Conservation (phyloP, 768 basidiomycete species). For the Coprinellus aureogranulatus region DNA sequence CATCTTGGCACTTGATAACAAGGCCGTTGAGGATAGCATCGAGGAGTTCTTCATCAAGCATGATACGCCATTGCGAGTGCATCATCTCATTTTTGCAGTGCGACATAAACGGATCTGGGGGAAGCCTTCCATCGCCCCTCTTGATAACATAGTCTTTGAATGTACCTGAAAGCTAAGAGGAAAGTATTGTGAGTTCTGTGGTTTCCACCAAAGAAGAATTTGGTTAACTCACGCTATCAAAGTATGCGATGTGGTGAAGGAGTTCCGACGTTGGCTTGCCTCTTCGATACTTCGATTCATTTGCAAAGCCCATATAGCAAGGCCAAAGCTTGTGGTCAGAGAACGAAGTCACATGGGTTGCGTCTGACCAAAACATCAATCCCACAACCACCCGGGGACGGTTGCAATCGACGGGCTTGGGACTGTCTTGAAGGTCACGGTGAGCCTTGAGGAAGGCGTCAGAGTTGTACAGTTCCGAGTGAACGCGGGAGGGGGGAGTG, state of each 20-base stretch:
- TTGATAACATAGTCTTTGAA: constrained; percentile 15
- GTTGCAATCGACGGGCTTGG: constrained; percentile 8
- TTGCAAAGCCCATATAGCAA: constrained; percentile 37
- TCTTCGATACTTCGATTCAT: constrained; percentile 38
- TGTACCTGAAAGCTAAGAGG: constrained; percentile 18
- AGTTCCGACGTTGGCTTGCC: constrained; percentile 24
- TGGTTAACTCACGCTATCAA: constrained; percentile 38
- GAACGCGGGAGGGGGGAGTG: constrained; percentile 13
- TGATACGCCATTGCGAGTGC: constrained; percentile 29
- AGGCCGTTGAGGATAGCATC: constrained; percentile 33
- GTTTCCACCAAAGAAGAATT: too few species aligned
- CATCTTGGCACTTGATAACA: constrained; percentile 30
- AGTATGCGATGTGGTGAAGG: constrained; percentile 40
- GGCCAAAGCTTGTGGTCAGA: constrained; percentile 39
- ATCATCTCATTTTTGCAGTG: constrained; percentile 32
- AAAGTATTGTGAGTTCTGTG: background rate
- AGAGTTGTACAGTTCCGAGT: constrained; percentile 19
- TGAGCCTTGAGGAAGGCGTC: constrained; percentile 17
- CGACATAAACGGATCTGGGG: constrained; percentile 18
- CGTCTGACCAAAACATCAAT: constrained; percentile 19
- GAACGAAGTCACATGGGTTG: constrained; percentile 23
- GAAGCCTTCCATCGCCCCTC: constrained; percentile 16
- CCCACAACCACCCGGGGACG: constrained; percentile 16
- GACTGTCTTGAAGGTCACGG: constrained; percentile 10
- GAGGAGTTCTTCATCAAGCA: constrained; percentile 33